These are phyloP conservation scores for Arachnomyces sp. DNA, from an alignment of 2,329 filamentous ascomycete species.

Conservation along the genomic window DNA sequence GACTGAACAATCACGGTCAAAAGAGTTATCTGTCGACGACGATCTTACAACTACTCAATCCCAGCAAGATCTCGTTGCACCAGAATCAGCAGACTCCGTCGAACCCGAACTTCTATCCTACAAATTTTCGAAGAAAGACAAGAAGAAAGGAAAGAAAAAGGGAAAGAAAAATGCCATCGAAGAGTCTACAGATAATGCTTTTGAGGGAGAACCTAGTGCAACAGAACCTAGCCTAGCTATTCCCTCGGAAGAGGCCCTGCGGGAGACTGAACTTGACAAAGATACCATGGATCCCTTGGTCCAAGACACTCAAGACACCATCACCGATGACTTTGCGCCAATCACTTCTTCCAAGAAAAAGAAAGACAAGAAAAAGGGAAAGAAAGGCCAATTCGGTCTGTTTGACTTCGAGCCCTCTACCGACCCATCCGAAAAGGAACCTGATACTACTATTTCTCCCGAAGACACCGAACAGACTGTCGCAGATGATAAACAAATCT, in stretches of 20 bases:
- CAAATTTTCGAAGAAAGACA: slow-evolving; percentile 16
- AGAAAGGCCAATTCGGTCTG: slow-evolving; percentile 5
- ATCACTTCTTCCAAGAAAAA: too few relatives aligned
- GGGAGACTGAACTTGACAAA: too few relatives aligned
- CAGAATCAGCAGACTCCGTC: slow-evolving; percentile 2
- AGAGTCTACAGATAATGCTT: background rate
- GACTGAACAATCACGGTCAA: slow-evolving; percentile 1
- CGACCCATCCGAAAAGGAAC: background rate
- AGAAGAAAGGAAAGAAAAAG: slow-evolving; percentile 15
- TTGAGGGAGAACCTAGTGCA: too few relatives aligned
- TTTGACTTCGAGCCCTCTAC: background rate
- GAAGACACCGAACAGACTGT: too few relatives aligned
- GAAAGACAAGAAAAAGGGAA: slow-evolving; percentile 12
- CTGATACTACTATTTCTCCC: too few relatives aligned
- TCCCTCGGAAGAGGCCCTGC: too few relatives aligned
- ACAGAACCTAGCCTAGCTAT: too few relatives aligned
- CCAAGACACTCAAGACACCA: too few relatives aligned
- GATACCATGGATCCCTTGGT: too few relatives aligned
- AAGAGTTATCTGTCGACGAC: slow-evolving; percentile 8
- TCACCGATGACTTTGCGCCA: too few relatives aligned
- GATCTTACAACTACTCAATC: slow-evolving; percentile 5
- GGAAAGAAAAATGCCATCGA: slow-evolving; percentile 9
- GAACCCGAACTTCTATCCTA: slow-evolving; percentile 9
- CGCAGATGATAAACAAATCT: too few relatives aligned
- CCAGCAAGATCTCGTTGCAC: background rate